A percentile compares a stretch with the other conserved stretches of the same genome.
phyloP scores from a whole-genome alignment of 2,329 filamentous ascomycete genomes.

The Alternaria infectoria region DNA sequence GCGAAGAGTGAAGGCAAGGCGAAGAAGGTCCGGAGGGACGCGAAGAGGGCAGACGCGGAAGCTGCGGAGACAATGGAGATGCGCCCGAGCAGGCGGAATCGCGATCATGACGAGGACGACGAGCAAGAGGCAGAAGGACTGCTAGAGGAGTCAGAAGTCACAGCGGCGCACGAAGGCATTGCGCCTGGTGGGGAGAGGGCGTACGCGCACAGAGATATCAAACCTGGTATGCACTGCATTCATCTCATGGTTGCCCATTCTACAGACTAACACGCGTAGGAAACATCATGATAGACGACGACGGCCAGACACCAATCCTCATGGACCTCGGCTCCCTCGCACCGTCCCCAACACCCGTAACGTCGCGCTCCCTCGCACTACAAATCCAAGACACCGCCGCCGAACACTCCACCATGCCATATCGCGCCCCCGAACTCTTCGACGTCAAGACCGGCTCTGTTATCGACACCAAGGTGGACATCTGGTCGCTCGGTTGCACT shows the following conservation, averaged over 20 bases:
- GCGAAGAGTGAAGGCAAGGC: conserved; percentile 59
- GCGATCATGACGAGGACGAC: conserved; percentile 65
- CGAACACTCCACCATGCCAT: conserved; percentile 98
- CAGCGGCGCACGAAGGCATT: conserved; percentile 69
- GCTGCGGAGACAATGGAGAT: conserved; percentile 54
- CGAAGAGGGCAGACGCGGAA: conserved; percentile 60
- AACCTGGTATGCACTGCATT: conserved; percentile 72
- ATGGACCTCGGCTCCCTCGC: conserved; percentile 97
- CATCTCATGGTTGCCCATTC: neutral
- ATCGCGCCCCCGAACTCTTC: conserved; percentile 95
- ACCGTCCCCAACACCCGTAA: conserved; percentile 85
- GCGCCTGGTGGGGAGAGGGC: conserved; percentile 73
- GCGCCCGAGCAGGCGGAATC: conserved; percentile 47
- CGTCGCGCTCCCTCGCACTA: conserved; percentile 85
- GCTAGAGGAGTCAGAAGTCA: conserved; percentile 80
- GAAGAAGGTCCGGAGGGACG: conserved; percentile 62
- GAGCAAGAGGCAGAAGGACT: conserved; percentile 80
- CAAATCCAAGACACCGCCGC: conserved; percentile 93
- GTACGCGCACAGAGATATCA: conserved; percentile 96
- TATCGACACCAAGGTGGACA: conserved; percentile 96
- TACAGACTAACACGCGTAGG: conserved; percentile 52
- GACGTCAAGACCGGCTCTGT: conserved; percentile 93
- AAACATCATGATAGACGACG: conserved; percentile 98
- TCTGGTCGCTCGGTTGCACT: conserved; percentile 98
- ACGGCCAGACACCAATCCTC: conserved; percentile 84